Evolutionary conservation across 208 protist genomes (phyloP).

Genomic region (Acanthamoeba culbertsoni): DNA sequence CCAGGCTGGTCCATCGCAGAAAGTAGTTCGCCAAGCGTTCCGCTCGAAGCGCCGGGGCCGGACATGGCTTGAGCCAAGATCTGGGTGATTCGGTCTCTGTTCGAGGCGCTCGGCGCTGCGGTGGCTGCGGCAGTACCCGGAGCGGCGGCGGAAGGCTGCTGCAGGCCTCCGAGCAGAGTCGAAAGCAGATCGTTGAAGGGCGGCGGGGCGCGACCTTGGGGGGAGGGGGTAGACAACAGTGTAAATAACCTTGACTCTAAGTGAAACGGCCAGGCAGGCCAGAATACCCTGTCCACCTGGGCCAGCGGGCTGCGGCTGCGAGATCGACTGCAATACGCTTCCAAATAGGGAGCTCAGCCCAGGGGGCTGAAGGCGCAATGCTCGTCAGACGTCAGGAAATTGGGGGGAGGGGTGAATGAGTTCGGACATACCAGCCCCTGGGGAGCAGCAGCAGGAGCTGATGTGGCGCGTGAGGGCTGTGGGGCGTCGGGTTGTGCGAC

Average conservation of each 20-base stretch:
- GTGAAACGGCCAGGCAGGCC: not conserved
- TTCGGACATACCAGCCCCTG: not conserved
- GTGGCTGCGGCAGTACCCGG: not conserved
- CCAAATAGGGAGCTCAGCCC: slow-evolving; percentile 25
- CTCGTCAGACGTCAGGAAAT: not conserved
- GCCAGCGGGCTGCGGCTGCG: not conserved
- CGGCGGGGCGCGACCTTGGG: not conserved
- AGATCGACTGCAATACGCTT: not conserved
- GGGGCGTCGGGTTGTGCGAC: not conserved
- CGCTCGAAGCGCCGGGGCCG: not conserved
- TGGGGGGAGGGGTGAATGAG: not conserved
- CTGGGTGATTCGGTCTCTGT: not conserved
- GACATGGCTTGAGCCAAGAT: not conserved
- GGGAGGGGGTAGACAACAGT: not conserved
- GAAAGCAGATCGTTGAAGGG: slow-evolving; percentile 8
- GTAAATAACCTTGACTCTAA: not conserved
- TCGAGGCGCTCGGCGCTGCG: not conserved
- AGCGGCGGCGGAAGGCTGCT: not conserved
- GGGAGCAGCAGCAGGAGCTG: not conserved
- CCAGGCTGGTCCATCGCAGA: not conserved
- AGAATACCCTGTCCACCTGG: not conserved
- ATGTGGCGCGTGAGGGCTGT: not conserved
- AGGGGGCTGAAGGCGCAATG: not conserved
- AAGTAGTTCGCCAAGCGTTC: slow-evolving; percentile 2
- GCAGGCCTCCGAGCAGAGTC: not conserved